Percentiles rank a stretch among this genome's conserved stretches.
phyloP scores from a whole-genome alignment of 139 green algal genomes.

The Chlorella vulgaris region DNA sequence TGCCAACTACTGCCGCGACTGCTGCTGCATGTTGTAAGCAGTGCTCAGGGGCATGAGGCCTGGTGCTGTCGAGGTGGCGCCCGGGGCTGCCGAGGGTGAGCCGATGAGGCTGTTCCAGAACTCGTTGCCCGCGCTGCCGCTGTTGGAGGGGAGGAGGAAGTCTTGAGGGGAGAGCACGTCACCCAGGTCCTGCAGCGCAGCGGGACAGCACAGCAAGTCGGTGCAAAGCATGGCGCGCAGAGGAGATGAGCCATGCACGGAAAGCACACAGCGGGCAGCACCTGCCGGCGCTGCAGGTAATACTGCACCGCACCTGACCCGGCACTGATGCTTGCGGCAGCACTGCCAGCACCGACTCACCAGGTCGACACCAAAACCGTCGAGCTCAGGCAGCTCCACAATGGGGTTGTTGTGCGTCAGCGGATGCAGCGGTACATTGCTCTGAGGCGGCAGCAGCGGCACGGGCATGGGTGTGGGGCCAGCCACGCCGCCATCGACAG shows the following conservation, averaged over 20 bases:
- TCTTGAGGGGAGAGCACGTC: slow-evolving; percentile 26
- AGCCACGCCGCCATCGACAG: background rate
- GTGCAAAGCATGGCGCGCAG: background rate
- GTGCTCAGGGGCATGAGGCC: slow-evolving; percentile 7
- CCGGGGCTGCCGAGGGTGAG: background rate
- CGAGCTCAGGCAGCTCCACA: slow-evolving; percentile 29
- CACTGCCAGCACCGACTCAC: background rate
- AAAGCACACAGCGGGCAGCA: background rate
- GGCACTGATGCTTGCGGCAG: no score
- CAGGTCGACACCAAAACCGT: slow-evolving; percentile 5
- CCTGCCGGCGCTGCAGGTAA: background rate
- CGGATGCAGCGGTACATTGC: background rate
- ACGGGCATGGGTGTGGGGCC: background rate
- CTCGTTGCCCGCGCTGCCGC: background rate
- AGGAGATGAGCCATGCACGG: no score
- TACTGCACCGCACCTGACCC: background rate
- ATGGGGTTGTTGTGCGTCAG: slow-evolving; percentile 11
- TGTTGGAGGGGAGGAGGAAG: slow-evolving; percentile 2
- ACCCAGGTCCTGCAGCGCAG: background rate
- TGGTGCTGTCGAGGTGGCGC: no score
- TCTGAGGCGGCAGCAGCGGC: background rate
- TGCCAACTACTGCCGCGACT: background rate
- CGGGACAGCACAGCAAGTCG: background rate
- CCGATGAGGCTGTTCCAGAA: slow-evolving; percentile 7
- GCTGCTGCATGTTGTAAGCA: background rate